Evolutionary conservation across 2,329 filamentous ascomycete genomes (phyloP).

Genomic region (Gremmenia infestans): DNA sequence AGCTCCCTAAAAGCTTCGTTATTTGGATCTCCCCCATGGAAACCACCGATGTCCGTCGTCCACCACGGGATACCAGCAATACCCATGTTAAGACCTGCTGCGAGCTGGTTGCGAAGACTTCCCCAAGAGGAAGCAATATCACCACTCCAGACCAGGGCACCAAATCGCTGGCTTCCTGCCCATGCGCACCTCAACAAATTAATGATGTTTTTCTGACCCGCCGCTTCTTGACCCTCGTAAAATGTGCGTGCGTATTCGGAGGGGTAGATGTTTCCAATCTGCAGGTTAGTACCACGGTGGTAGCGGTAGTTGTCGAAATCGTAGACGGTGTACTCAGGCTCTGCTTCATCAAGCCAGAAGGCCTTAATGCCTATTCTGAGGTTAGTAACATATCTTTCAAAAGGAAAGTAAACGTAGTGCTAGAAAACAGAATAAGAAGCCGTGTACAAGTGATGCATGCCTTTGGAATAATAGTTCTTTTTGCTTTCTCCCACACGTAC

Average conservation of each 20-base stretch:
- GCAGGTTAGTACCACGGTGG: conserved; percentile 46
- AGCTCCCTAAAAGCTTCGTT: conserved; percentile 55
- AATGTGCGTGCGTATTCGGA: conserved; percentile 53
- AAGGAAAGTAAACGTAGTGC: too few species aligned
- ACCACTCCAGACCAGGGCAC: conserved; percentile 61
- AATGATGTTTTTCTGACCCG: conserved; percentile 52
- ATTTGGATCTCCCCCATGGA: conserved; percentile 57
- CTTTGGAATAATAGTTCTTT: conserved; percentile 48
- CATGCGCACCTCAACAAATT: conserved; percentile 55
- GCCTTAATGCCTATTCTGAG: conserved; percentile 52
- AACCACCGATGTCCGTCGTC: conserved; percentile 68
- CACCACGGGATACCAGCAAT: conserved; percentile 61
- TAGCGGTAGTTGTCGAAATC: conserved; percentile 65
- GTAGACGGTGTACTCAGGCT: conserved; percentile 60
- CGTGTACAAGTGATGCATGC: too few species aligned
- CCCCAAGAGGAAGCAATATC: conserved; percentile 62
- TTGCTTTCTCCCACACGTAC: conserved; percentile 57
- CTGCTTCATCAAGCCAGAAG: conserved; percentile 67
- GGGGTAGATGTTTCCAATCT: conserved; percentile 57
- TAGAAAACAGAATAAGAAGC: too few species aligned
- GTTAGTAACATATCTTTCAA: too few species aligned
- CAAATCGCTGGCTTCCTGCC: conserved; percentile 58
- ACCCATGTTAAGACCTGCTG: conserved; percentile 62
- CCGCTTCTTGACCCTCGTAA: conserved; percentile 50
- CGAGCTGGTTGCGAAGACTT: conserved; percentile 53